Percentiles rank a stretch among this genome's conserved stretches.
These are phyloP conservation scores for Bauhinia variegata DNA, from an alignment of 306 rosid genomes.

Conservation along the genomic window DNA sequence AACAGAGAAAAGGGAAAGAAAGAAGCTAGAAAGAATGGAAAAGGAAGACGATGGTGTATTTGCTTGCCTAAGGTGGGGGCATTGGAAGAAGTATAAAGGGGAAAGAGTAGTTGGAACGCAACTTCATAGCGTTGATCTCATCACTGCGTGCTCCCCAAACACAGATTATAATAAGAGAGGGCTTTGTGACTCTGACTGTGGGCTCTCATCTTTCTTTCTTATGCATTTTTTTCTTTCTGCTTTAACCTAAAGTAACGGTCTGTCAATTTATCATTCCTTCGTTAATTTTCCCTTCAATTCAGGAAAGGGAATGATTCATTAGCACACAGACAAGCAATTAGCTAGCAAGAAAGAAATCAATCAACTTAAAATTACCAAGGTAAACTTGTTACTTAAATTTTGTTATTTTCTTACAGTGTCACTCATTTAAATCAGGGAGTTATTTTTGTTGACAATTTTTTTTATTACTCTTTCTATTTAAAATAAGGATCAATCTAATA, in stretches of 20 bases:
- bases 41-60: constrained; percentile 35
- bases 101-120: constrained; percentile 69
- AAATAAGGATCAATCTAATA: too few relatives aligned
- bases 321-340: constrained; percentile 41
- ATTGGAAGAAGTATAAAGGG: constrained; percentile 58
- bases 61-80: constrained; percentile 36
- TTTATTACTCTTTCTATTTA: too few relatives aligned
- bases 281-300: constrained; percentile 38
- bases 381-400: too few relatives aligned
- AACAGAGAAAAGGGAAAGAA: constrained; percentile 24
- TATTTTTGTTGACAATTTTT: too few relatives aligned
- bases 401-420: too few relatives aligned
- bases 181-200: too few relatives aligned
- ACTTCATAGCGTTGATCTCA: constrained; percentile 52
- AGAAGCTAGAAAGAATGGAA: constrained; percentile 28
- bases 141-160: background rate
- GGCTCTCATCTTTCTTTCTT: too few relatives aligned
- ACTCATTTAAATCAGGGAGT: too few relatives aligned
- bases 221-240: too few relatives aligned
- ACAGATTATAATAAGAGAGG: too few relatives aligned
- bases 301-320: constrained; percentile 36
- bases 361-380: background rate
- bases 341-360: constrained; percentile 18
- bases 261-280: constrained; percentile 23
- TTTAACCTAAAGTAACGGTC: constrained; percentile 52